These are phyloP conservation scores for Linnemannia zychae DNA, from an alignment of 192 early-diverging fungal genomes.

Conservation along the genomic window DNA sequence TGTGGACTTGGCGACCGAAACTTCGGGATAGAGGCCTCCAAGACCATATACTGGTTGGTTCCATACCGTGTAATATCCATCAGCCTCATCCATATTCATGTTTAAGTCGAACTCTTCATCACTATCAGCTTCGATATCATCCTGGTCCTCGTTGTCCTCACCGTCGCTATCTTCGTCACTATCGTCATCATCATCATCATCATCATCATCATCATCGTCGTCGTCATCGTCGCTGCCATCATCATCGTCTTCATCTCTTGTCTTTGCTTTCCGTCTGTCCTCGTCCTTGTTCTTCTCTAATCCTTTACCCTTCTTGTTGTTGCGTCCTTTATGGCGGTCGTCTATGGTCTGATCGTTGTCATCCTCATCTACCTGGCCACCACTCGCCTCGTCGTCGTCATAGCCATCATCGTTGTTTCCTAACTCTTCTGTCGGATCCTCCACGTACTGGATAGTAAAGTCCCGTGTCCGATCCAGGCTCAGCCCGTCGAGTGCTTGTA, in stretches of 20 bases:
- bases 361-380: too few relatives aligned
- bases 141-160: neutral
- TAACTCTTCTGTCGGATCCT: neutral
- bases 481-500: slow-evolving; percentile 16
- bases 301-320: neutral
- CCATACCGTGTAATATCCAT: neutral
- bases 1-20: neutral
- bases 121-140: neutral
- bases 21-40: neutral
- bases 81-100: neutral
- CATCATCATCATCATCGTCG: neutral
- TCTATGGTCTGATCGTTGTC: neutral
- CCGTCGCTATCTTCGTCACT: neutral
- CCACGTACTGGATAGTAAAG: slow-evolving; percentile 6
- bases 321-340: neutral
- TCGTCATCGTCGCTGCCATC: neutral
- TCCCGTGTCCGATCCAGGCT: slow-evolving; percentile 21
- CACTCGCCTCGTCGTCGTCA: too few relatives aligned
- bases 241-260: neutral
- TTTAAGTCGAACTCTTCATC: neutral
- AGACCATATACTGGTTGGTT: neutral
- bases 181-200: neutral
- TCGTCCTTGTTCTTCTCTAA: neutral
- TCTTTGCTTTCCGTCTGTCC: too few relatives aligned
- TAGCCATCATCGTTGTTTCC: neutral